A percentile compares a stretch with the other conserved stretches of the same genome.
Evolutionary conservation across 129 eudicot species (phyloP).

Genomic region (Silybum marianum): DNA sequence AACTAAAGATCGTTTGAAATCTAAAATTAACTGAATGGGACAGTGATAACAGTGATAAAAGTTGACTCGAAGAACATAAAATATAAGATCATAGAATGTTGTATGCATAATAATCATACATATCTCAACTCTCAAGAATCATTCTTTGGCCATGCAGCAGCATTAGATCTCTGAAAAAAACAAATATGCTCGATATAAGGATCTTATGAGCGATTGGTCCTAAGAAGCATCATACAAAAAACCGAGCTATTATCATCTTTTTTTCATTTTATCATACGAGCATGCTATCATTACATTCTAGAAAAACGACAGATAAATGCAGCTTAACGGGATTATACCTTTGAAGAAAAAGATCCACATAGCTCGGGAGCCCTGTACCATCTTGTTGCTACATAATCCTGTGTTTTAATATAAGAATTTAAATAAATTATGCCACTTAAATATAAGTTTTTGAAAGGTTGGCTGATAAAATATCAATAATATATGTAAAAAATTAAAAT

Average conservation of each 20-base stretch:
- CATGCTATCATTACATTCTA: constrained; percentile 19
- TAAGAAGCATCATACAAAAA: not conserved
- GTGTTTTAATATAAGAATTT: constrained; percentile 17
- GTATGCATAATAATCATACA: constrained; percentile 16
- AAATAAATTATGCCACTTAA: not conserved
- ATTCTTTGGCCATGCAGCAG: constrained; percentile 41
- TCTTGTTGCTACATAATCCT: constrained; percentile 98
- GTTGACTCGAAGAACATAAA: constrained; percentile 15
- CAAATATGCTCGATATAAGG: constrained; percentile 33
- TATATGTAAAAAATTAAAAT: not conserved
- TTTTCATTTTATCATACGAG: constrained; percentile 14
- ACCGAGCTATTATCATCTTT: constrained; percentile 6
- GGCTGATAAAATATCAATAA: not conserved
- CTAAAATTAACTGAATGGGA: not conserved
- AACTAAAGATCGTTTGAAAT: constrained; percentile 3
- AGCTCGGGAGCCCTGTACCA: constrained; percentile 98
- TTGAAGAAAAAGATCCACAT: constrained; percentile 92
- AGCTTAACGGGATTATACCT: constrained; percentile 45
- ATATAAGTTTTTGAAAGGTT: not conserved
- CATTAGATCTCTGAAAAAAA: constrained; percentile 38
- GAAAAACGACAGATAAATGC: constrained; percentile 1
- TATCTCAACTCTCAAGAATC: constrained; percentile 33
- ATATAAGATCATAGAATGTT: not conserved
- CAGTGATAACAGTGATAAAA: not conserved
- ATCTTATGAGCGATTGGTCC: constrained; percentile 17